Evolutionary conservation across 169 alveolate species (phyloP), one percentile per base, ranked within the genome.

Genomic region (Cryptosporidium baileyi): DNA sequence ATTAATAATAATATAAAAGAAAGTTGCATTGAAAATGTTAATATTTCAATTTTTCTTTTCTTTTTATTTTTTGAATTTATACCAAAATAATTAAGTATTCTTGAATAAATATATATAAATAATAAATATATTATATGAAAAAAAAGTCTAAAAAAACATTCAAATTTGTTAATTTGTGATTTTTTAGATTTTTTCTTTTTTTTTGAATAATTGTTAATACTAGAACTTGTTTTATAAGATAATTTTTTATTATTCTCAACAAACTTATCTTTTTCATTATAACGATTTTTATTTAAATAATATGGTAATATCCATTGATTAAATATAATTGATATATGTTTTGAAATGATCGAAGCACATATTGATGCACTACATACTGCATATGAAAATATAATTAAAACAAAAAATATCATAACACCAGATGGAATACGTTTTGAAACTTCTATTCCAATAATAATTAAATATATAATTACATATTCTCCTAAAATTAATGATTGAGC

Each of bases 381-480:
- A 57, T 51, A 74, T 7, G 85, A 54, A 38, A 54, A 40, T 9
- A 74, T 47, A 3, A 74, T 45, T 17, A 74, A 8, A 7, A 74
- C 30, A 57, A 74, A 74, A 47, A 74, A 74, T 3, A 74, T 22
- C 7, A 41, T 54, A 1, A 57, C 67, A 6, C 67, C 85, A 38
- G 60, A 38, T 13, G 85, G 85, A 54, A 74, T 74, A 30, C 85
- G 28, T 15, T 74, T 51, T 9, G 85, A 74, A 9, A 51, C 54
- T 26, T 74, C 85, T 2, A 74, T 57, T 1, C 60, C 85, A 28
- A 59, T 38, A 9, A 74, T 74, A 22, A 74, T 54, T 24, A 74
- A 41, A 43, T 74, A 74, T 52, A 74, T 51, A 9, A 74, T 54
- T 60, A 57, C 54, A 28, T 52, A 74, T 24, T 74, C 85, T 6